These are phyloP conservation scores for Cystobasidium onofrii DNA, from an alignment of 768 basidiomycete genomes.

Conservation along the genomic window DNA sequence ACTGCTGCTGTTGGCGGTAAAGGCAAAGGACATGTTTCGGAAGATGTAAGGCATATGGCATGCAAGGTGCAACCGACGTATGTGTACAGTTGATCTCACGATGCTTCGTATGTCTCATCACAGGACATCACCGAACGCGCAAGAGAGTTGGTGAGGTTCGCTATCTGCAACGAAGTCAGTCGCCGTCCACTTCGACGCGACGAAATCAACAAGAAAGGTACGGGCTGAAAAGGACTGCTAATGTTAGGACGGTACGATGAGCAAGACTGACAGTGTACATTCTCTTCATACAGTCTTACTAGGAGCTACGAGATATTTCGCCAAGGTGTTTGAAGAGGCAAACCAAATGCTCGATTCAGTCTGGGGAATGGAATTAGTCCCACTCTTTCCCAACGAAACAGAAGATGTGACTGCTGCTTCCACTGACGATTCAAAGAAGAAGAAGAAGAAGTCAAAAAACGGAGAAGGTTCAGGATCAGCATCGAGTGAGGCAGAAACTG, in stretches of 20 bases:
- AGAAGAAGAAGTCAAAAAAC: slow-evolving; percentile 15
- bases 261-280: neutral
- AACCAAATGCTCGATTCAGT: neutral
- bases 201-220: slow-evolving; percentile 31
- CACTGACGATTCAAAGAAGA: neutral
- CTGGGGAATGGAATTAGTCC: slow-evolving; percentile 15
- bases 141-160: slow-evolving; percentile 16
- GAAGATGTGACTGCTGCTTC: slow-evolving; percentile 1
- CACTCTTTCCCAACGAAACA: slow-evolving; percentile 5
- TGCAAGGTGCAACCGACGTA: neutral
- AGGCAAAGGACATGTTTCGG: neutral
- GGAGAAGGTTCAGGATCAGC: neutral
- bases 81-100: neutral
- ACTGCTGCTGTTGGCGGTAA: neutral
- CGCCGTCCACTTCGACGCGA: slow-evolving; percentile 17
- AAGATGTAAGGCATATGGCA: neutral
- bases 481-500: neutral
- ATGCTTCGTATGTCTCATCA: neutral
- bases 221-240: too few relatives aligned
- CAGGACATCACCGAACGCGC: slow-evolving; percentile 27
- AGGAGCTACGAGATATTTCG: slow-evolving; percentile 10
- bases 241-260: too few relatives aligned
- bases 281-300: neutral
- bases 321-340: neutral
- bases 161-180: slow-evolving; percentile 26